phyloP scores from a whole-genome alignment of 306 rosid genomes.

The Castanopsis chinensis region DNA sequence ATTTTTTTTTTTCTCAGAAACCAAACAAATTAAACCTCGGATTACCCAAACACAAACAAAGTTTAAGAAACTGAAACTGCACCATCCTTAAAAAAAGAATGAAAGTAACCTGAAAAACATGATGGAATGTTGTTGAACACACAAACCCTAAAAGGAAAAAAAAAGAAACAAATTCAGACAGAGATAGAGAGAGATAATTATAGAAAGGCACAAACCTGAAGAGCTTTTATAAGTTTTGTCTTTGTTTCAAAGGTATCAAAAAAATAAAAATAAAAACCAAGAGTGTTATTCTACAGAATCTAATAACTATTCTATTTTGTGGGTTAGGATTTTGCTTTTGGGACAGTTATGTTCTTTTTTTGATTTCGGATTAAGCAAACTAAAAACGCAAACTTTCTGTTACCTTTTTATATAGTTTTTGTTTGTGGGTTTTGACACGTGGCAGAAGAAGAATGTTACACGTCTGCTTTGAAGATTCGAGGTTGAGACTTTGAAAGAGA shows the following conservation, averaged over 20 bases:
- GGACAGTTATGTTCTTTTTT: not conserved
- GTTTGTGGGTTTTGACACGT: too few relatives aligned
- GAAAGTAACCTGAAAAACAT: conserved; percentile 25
- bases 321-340: not conserved
- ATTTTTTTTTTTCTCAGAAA: not conserved
- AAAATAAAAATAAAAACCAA: not conserved
- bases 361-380: too few relatives aligned
- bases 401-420: too few relatives aligned
- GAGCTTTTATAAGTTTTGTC: not conserved
- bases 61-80: conserved; percentile 1
- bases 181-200: not conserved
- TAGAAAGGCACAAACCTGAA: conserved; percentile 11
- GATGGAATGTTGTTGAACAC: conserved; percentile 18
- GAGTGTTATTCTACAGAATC: too few relatives aligned
- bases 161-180: conserved; percentile 1
- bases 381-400: too few relatives aligned
- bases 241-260: conserved; percentile 20
- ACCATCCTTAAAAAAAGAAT: not conserved
- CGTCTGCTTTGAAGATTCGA: too few relatives aligned
- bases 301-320: not conserved
- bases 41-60: not conserved
- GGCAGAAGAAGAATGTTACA: too few relatives aligned
- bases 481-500: too few relatives aligned
- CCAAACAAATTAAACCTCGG: not conserved
- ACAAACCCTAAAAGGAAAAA: conserved; percentile 39